A percentile compares a stretch with the other conserved stretches of the same genome.
Conservation (phyloP, 2,329 filamentous ascomycete species). For the Metarhizium guizhouense region DNA sequence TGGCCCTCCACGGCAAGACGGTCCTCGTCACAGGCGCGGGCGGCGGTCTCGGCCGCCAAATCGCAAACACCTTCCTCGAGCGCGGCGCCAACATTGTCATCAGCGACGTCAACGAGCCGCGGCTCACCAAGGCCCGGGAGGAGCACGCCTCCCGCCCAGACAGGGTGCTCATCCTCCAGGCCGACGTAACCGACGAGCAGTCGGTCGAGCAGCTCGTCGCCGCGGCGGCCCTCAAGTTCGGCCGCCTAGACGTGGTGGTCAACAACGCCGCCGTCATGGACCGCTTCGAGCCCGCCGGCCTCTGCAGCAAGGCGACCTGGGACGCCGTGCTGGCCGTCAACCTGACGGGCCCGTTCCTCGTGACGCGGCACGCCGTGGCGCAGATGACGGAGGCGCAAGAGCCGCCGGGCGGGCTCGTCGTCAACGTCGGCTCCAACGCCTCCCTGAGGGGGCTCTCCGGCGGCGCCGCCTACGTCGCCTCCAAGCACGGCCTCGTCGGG, state of each 20-base stretch:
- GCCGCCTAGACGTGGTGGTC: conserved; percentile 41
- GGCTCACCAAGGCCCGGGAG: conserved; percentile 5
- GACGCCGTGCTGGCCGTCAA: conserved; percentile 47
- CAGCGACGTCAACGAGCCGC: conserved; percentile 19
- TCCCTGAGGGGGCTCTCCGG: conserved; percentile 28
- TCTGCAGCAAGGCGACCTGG: conserved; percentile 37
- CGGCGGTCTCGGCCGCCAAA: conserved; percentile 22
- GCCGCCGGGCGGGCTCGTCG: conserved; percentile 30
- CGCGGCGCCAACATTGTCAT: conserved; percentile 23
- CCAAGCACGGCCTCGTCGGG: conserved; percentile 44
- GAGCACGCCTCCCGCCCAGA: background rate
- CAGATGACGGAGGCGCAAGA: conserved; percentile 9
- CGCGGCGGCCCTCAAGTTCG: conserved; percentile 12
- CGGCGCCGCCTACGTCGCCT: conserved; percentile 41
- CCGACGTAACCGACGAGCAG: background rate
- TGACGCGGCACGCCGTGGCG: conserved; percentile 40
- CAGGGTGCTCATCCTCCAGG: background rate
- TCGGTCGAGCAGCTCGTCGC: conserved; percentile 15
- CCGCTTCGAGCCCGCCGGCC: conserved; percentile 42
- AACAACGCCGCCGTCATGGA: conserved; percentile 53
- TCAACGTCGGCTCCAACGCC: conserved; percentile 43
- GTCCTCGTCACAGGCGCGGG: conserved; percentile 23
- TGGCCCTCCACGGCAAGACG: conserved; percentile 14
- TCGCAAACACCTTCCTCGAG: conserved; percentile 19
- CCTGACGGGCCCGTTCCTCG: conserved; percentile 43